phyloP scores from a whole-genome alignment of 148 eudicot genomes.

The Talinum fruticosum region DNA sequence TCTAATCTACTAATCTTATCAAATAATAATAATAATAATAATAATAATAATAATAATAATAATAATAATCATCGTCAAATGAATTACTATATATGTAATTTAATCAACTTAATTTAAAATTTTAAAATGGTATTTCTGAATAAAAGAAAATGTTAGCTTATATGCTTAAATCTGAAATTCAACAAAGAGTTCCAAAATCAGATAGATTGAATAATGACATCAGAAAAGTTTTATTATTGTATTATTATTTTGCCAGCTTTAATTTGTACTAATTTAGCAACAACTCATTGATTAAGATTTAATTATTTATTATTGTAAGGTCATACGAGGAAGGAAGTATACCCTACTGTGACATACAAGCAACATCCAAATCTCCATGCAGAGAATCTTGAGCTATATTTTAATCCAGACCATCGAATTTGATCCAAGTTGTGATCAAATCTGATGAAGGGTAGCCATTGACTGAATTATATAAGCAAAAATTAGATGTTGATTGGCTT shows the following conservation, averaged over 20 bases:
- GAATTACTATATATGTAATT: too few species aligned
- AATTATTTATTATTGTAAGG: background rate
- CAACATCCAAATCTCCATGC: background rate
- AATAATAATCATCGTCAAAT: too few species aligned
- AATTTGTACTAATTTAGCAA: background rate
- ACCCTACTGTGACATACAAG: background rate
- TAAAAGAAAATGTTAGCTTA: too few species aligned
- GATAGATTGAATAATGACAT: background rate
- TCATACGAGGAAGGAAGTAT: background rate
- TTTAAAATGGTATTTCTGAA: too few species aligned
- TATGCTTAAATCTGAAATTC: too few species aligned
- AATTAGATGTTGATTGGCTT: background rate
- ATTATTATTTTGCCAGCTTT: background rate
- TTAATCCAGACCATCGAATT: background rate
- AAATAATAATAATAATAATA: too few species aligned
- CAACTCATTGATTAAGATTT: background rate
- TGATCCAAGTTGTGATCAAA: background rate
- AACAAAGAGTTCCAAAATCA: background rate
- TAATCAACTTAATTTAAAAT: too few species aligned
- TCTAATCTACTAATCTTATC: too few species aligned
- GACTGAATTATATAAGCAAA: slow-evolving; percentile 4
- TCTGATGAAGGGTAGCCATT: background rate
- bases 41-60: too few species aligned
- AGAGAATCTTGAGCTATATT: background rate
- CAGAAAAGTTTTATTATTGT: too few species aligned